Evolutionary conservation across 441 rosid species (phyloP).

Genomic region (Capsella rubella): DNA sequence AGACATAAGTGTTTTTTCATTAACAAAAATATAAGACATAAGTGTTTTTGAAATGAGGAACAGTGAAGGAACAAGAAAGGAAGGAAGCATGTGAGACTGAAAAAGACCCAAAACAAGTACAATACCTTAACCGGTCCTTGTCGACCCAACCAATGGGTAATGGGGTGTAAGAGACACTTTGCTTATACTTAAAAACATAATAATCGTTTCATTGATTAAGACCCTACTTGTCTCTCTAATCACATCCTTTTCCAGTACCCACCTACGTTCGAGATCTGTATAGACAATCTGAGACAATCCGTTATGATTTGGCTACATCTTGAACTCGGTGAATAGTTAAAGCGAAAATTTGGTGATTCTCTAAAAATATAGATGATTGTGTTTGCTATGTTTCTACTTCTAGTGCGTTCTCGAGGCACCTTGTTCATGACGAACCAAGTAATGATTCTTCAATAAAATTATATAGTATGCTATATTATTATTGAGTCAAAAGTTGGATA

Average conservation of each 20-base stretch:
- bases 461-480: too few species aligned
- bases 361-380: not conserved
- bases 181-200: conserved; percentile 14
- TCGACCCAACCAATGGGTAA: conserved; percentile 37
- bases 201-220: conserved; percentile 6
- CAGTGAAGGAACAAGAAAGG: conserved; percentile 45
- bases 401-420: too few species aligned
- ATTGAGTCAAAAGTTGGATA: not conserved
- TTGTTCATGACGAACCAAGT: too few species aligned
- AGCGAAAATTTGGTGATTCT: not conserved
- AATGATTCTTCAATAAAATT: not conserved
- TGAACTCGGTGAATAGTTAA: not conserved
- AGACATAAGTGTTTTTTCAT: conserved; percentile 20
- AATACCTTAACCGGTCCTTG: conserved; percentile 43
- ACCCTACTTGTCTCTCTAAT: conserved; percentile 4
- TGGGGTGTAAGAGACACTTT: conserved; percentile 23
- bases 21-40: conserved; percentile 29
- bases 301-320: not conserved
- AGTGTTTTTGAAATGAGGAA: conserved; percentile 44
- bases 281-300: conserved; percentile 8
- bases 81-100: conserved; percentile 45
- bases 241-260: conserved; percentile 23
- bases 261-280: conserved; percentile 25
- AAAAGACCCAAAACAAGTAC: conserved; percentile 41
- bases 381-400: not conserved